Base-by-base conservation (phyloP, 1,284 basidiomycete species). In the Fomitiporia mediterranea region DNA sequence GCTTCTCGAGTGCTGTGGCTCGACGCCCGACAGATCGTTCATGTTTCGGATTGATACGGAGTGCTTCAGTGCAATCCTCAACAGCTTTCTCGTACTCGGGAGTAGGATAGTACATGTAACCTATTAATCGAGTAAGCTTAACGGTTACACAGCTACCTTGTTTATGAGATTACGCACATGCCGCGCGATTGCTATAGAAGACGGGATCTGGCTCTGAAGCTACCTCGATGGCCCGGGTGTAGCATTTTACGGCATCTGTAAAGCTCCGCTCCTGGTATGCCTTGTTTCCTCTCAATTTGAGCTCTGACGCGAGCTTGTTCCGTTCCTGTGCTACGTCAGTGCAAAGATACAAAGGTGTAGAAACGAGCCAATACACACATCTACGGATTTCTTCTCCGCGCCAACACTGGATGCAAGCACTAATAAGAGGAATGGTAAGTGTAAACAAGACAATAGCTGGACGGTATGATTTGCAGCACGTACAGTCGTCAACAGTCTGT, bases 161-260 rank as follows among this genome's bases (percentile, higher is more conserved):
- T 25, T 32, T 40, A 13, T 4, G 34, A 53, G 27, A 72, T 28
- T 4, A 67, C 85, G 63, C 60, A 93, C 95, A 98, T 59, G 97
- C 97, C 43, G 96, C 96, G 57, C 97, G 88, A 74, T 99, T 99
- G 70, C 91, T 93, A 81, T 87, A 98, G 76, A 91, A 99, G 49
- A 98, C 94, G 30, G 96, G 88, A 68, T 97, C 92, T 27, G 91
- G 85, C 68, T 85, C 86, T 35, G 89, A 87, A 2, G 91, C 81
- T 9, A 92, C 79, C 57, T 86, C 82, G 63, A 98, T 97, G 25
- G 97, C 96, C 68, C 89, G 89, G 27, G 93, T 91, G 79, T 99
- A 99, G 65, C 87, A 81, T 40, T 85, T 81, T 50, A 88, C 86
- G 7, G 97, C 97, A 49, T 79, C 77, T 27, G 78, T 70, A 67